Evolutionary conservation across 1,284 basidiomycete genomes (phyloP), one percentile per base, ranked within the genome.

Genomic region (Phylloboletellus chloephorus): DNA sequence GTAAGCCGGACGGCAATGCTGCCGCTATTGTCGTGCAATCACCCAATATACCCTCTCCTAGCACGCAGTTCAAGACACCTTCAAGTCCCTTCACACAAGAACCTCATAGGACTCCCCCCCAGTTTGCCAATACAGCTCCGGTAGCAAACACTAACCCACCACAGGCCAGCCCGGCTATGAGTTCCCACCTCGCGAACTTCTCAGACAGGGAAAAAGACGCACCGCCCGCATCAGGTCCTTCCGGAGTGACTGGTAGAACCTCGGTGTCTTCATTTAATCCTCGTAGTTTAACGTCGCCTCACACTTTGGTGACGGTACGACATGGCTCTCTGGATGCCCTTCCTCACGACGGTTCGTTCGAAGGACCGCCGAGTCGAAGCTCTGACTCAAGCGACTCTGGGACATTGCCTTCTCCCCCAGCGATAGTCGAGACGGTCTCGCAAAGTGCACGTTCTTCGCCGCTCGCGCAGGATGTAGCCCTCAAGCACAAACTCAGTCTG

Each of bases 401-500:
- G 17, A 47, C 49, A 29, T 23, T 61, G 36, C 12, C 41, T 1
- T 61, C 61, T 15, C 60, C 57, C 5, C 54, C 41, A 7, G 42
- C 46, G 11, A 47, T 58, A 10, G 39, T 17, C 0, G 61, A 63
- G 4, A 26, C 30, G 3, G 10, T 26, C 7, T 43, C 44, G 0
- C 61, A 50, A 21, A 47, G 30, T 34, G 21, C 58, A 9, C 58
- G 60, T 4, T 31, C 37, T 3, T 60, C 49, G 22, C 60, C 47
- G 6, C 50, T 48, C 37, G 28, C 33, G 23, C 57, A 51, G n/a
- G 60, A 58, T 22, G 17, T 16, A n/a, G 10, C 36, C 11, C 37
- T 63, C 16, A 53, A 35, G 20, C 51, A 40, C n/a, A 64, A 60
- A 19, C 52, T 60, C 10, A 63, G 62, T 44, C 56, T 60, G 7